Base-by-base conservation (phyloP, 2,329 filamentous ascomycete species). In the Penicillium sp. region DNA sequence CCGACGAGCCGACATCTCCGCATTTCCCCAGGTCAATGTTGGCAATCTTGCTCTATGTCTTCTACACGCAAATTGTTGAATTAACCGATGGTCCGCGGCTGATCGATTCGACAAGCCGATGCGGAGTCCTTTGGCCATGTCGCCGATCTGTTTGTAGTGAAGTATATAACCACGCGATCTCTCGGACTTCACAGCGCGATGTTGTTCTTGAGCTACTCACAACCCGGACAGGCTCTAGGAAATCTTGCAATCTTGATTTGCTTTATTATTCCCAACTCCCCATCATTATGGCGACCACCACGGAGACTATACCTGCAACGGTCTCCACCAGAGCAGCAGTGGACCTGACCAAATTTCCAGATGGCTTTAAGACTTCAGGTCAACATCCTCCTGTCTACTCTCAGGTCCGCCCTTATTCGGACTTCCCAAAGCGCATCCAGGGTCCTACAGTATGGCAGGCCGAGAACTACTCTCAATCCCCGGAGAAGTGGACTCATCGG, bases 361-460 rank as follows among this genome's bases (percentile, higher is more conserved):
- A 87, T 65, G 85, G 85, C 16, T 78, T 86, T 69, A 86, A 85
- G 69, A 88, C 85, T 21, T 82, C 87, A 0, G 90, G 90, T 44
- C 90, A 92, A 71, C 87, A 89, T 63, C 80, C 84, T 21, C 90
- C 90, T 1, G 70, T 89, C 21, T 87, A 87, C 68, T 79, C 85
- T 26, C 74, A 80, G 19, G 72, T 92, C 13, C 79, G 78, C 51
- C 84, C 88, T 0, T 92, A 90, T 72, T 77, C 80, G 0, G 81
- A 82, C 11, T 92, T 92, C 65, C 89, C 90, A 42, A 84, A 84
- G 57, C 76, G 86, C 56, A 91, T 92, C 67, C 80, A 79, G 0
- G 89, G 89, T 8, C 83, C 84, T 2, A 92, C 89, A 0, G 83
- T 90, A 16, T 93, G 90, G 90, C 80, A 82, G 53, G 81, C 82